Evolutionary conservation across 768 basidiomycete species (phyloP), one percentile per base, ranked within the genome.

Genomic region (Tulasnella calospora): DNA sequence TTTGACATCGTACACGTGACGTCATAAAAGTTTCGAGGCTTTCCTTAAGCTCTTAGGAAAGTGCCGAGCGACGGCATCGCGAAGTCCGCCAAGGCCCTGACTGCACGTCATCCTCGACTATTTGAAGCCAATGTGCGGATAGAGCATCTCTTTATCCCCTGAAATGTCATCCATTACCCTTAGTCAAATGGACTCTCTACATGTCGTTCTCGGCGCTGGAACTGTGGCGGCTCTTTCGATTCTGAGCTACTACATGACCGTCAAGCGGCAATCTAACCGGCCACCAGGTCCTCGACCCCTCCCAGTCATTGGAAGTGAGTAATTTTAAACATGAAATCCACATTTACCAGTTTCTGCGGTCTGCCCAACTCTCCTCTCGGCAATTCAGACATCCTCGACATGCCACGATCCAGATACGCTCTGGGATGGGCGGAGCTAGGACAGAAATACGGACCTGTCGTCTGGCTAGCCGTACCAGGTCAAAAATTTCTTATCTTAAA

Each of bases 351-450:
- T 9, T 57, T 30, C 51, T 55, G 51, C 5, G 51, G 15, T 13
- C 1, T 44, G 4, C 2, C 12, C 4, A 44, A 12, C 44, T 44
- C 3, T 44, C 17, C 44, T 44, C 44, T 67, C 19, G 61, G 3
- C 35, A 6, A 15, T 67, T 35, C 30, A 67, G 61, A 67, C 33
- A 27, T 67, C 8, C 30, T 67, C 90, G 71, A 77, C 38, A 69
- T 77, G 38, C 76, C 76, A 23, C 61, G 38, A 12, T 69, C 61
- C 33, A 10, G 23, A 15, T 36, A 41, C 19, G 35, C 40, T 23
- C n/a, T 77, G 38, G 30, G 3, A 2, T 78, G 72, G 46, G 71
- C 78, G 6, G 40, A 55, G 57, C 46, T 71, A 38, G 72, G 72
- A 33, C 12, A 73, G 46, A 78, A 30, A 46, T 78, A 78, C 33